Conservation (phyloP, 176 grass and related monocot species). For the Aegilops speltoides region DNA sequence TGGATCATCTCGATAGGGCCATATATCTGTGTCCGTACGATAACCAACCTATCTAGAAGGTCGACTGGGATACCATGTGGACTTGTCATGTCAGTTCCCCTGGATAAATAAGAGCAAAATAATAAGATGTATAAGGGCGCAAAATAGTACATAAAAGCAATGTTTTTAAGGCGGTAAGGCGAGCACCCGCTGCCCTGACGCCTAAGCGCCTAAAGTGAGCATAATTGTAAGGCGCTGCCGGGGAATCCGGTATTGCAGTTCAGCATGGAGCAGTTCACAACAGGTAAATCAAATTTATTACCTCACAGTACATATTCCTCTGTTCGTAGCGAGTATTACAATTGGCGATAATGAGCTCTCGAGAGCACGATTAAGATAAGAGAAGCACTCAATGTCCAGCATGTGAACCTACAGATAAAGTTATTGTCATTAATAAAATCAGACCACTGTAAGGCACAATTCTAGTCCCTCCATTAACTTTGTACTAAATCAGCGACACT, state of each 20-base stretch:
- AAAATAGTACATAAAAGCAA: background rate
- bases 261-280: background rate
- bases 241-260: background rate
- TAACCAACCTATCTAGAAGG: constrained; percentile 92
- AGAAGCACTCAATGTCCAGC: constrained; percentile 95
- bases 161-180: no score
- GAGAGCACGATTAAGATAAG: constrained; percentile 92
- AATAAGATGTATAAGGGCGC: constrained; percentile 1
- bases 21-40: constrained; percentile 88
- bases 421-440: constrained; percentile 5
- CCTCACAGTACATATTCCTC: constrained; percentile 96
- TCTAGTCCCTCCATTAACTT: background rate
- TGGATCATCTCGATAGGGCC: constrained; percentile 93
- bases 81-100: constrained; percentile 97
- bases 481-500: no score
- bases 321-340: constrained; percentile 89
- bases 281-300: constrained; percentile 30
- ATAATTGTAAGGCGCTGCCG: no score
- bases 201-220: no score
- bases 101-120: constrained; percentile 39
- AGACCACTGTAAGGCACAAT: background rate
- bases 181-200: no score
- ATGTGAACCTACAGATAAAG: constrained; percentile 80
- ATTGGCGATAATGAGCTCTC: constrained; percentile 88
- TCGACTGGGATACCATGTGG: constrained; percentile 94